These are phyloP conservation scores for Bryoerythrophyllum caledonicum DNA, from an alignment of 225 moss, liverwort and hornwort genomes.

Conservation along the genomic window DNA sequence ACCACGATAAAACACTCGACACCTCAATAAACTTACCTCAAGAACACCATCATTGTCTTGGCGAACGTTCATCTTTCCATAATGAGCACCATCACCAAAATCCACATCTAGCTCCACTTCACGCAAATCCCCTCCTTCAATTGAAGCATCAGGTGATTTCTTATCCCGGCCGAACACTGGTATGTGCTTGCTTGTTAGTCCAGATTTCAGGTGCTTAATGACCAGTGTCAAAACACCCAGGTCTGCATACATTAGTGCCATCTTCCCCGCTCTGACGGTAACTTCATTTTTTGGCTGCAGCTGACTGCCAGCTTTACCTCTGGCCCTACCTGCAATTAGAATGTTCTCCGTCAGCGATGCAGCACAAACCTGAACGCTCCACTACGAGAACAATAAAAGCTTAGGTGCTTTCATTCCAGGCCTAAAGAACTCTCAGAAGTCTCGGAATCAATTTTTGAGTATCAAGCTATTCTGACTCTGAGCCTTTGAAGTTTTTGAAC, in stretches of 20 bases:
- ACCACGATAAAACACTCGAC: neutral
- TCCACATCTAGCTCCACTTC: slow-evolving; percentile 74
- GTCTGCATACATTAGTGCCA: slow-evolving; percentile 71
- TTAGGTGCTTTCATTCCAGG: neutral
- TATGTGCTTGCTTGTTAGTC: slow-evolving; percentile 72
- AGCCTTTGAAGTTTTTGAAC: neutral
- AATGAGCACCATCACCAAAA: slow-evolving; percentile 86
- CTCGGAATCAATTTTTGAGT: neutral
- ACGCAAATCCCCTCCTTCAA: slow-evolving; percentile 56
- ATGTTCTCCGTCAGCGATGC: slow-evolving; percentile 15
- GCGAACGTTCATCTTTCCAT: slow-evolving; percentile 66
- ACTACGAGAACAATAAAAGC: neutral
- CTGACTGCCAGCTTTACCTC: slow-evolving; percentile 47
- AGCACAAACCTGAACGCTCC: slow-evolving; percentile 9
- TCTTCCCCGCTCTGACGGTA: slow-evolving; percentile 56
- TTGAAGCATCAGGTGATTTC: slow-evolving; percentile 48
- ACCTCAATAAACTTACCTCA: slow-evolving; percentile 62
- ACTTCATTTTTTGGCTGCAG: slow-evolving; percentile 43
- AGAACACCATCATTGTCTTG: slow-evolving; percentile 91
- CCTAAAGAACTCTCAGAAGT: neutral
- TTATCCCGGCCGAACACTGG: slow-evolving; percentile 63
- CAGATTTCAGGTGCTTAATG: slow-evolving; percentile 66
- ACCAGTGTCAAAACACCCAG: slow-evolving; percentile 75
- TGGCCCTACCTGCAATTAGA: slow-evolving; percentile 52
- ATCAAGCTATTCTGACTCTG: neutral